Conservation (phyloP, 140 eudicot genomes). For the Ambrosia hybrid region DNA sequence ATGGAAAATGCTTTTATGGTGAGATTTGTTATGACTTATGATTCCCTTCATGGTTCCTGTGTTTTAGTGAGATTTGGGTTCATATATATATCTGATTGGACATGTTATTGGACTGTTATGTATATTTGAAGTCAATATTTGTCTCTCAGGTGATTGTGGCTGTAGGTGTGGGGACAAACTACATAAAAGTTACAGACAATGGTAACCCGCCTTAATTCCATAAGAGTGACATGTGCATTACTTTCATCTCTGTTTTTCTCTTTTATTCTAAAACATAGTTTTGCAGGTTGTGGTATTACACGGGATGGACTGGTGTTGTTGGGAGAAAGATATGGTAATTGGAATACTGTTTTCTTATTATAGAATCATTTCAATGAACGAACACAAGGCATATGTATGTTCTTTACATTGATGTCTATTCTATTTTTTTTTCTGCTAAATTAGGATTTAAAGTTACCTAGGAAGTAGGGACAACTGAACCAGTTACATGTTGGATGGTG, state of each 20-base stretch:
- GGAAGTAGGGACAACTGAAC: too few relatives aligned
- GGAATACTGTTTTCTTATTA: neutral
- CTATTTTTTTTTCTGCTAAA: too few relatives aligned
- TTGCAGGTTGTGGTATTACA: conserved; percentile 82
- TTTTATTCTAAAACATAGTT: conserved; percentile 9
- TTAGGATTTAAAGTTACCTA: too few relatives aligned
- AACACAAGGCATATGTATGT: conserved; percentile 1
- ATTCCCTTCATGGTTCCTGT: neutral
- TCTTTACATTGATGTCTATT: conserved; percentile 4
- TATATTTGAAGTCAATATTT: conserved; percentile 11
- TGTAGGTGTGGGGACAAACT: conserved; percentile 62
- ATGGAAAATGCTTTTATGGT: conserved; percentile 3
- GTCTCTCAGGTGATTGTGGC: conserved; percentile 64
- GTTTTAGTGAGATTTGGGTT: neutral
- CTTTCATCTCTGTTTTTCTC: conserved; percentile 14
- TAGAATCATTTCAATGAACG: neutral
- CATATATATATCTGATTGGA: neutral
- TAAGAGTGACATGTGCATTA: conserved; percentile 5
- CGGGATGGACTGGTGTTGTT: conserved; percentile 83
- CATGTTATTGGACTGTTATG: neutral
- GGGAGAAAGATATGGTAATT: conserved; percentile 87
- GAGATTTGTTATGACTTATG: neutral
- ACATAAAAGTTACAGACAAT: conserved; percentile 78
- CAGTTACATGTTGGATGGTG: too few relatives aligned
- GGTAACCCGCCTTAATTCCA: conserved; percentile 41